Evolutionary conservation across 2,329 filamentous ascomycete species (phyloP).

Genomic region (Cladosporium colombiae): DNA sequence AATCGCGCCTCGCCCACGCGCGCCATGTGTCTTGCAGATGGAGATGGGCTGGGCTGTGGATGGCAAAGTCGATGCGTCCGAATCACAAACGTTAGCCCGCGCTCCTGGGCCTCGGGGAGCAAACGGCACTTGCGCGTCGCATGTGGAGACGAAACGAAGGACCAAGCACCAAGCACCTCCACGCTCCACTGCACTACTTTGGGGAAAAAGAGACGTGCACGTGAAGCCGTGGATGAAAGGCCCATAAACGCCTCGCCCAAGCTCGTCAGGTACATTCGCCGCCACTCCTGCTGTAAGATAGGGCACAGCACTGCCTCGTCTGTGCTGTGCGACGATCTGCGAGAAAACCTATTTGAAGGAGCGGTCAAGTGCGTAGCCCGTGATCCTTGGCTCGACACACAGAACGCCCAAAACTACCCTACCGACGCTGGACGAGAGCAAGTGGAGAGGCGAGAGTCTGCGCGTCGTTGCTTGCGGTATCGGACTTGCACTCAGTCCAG

Average conservation of each 20-base stretch:
- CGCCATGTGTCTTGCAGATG: conserved; percentile 16
- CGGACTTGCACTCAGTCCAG: neutral
- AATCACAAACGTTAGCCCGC: conserved; percentile 80
- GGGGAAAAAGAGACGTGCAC: conserved; percentile 7
- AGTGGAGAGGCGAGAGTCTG: neutral
- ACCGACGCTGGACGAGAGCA: neutral
- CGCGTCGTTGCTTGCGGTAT: conserved; percentile 5
- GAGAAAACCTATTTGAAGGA: conserved; percentile 7
- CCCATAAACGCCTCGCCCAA: conserved; percentile 10
- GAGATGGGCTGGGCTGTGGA: neutral
- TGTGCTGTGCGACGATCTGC: conserved; percentile 14
- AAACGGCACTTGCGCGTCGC: conserved; percentile 50
- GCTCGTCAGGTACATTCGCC: neutral
- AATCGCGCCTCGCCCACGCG: conserved; percentile 5
- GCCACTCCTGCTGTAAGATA: neutral
- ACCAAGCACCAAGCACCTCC: neutral
- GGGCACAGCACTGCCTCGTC: neutral
- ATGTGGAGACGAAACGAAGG: conserved; percentile 1
- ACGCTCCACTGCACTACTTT: neutral
- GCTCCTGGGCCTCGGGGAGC: conserved; percentile 80
- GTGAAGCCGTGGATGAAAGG: neutral
- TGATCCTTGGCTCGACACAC: conserved; percentile 14
- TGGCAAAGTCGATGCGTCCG: conserved; percentile 2
- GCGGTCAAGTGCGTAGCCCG: conserved; percentile 13
- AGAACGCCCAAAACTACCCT: neutral